These are phyloP conservation scores for Cetraspora pellucida DNA, from an alignment of 192 early-diverging fungal genomes.

Conservation along the genomic window DNA sequence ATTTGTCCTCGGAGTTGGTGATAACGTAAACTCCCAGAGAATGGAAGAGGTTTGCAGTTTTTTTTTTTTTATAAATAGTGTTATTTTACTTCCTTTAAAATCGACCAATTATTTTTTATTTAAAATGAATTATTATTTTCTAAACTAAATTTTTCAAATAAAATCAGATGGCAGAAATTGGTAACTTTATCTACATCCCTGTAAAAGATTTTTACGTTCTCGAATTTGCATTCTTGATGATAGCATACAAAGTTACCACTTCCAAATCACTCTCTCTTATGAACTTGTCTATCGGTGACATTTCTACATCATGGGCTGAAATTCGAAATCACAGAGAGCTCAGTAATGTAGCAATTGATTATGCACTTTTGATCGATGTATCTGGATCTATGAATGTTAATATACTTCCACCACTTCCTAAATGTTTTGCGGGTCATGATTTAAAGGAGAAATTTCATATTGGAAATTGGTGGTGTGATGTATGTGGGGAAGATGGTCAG, in stretches of 20 bases:
- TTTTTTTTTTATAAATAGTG: neutral
- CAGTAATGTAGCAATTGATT: constrained; percentile 24
- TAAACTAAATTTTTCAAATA: neutral
- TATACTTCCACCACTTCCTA: neutral
- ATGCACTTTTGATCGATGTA: constrained; percentile 10
- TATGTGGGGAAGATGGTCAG: neutral
- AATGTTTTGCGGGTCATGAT: constrained; percentile 28
- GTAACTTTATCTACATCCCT: neutral
- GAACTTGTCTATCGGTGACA: neutral
- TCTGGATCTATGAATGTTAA: constrained; percentile 11
- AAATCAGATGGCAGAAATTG: constrained; percentile 8
- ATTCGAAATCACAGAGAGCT: constrained; percentile 2
- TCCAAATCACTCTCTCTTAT: neutral
- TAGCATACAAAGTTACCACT: constrained; percentile 12
- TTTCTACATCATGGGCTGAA: constrained; percentile 26
- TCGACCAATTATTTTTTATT: neutral
- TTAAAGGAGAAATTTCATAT: neutral
- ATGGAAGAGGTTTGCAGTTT: neutral
- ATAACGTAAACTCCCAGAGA: neutral
- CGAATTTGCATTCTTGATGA: constrained; percentile 14
- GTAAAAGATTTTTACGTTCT: constrained; percentile 24
- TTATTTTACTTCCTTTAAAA: neutral
- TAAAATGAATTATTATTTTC: neutral
- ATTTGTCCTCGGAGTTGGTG: constrained; percentile 18
- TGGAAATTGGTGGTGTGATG: neutral